These are phyloP conservation scores for Fistulinella prunicolor DNA, from an alignment of 768 basidiomycete species.

Conservation along the genomic window DNA sequence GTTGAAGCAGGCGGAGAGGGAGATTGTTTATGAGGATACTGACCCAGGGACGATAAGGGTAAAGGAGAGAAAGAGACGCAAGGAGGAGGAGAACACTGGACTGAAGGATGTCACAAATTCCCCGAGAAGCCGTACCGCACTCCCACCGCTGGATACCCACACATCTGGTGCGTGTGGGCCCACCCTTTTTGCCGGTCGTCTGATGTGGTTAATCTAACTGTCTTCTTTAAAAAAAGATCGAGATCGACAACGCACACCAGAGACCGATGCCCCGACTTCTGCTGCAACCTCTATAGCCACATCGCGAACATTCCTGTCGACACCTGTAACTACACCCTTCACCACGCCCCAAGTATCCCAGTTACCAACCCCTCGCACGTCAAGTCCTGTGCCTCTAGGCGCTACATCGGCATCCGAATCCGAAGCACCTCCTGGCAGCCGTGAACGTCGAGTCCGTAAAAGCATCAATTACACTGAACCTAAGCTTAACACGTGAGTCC, in stretches of 20 bases:
- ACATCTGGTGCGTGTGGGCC: conserved; percentile 31
- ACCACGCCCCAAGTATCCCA: conserved; percentile 34
- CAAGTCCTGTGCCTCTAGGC: conserved; percentile 41
- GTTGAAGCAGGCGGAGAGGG: conserved; percentile 18
- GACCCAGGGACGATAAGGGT: conserved; percentile 25
- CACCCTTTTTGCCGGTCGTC: neutral
- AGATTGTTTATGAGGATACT: conserved; percentile 20
- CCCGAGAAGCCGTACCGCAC: conserved; percentile 36
- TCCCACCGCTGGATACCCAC: conserved; percentile 37
- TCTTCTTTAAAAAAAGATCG: conserved; percentile 26
- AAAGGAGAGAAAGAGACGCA: conserved; percentile 42
- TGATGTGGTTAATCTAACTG: conserved; percentile 14
- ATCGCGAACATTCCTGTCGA: conserved; percentile 41
- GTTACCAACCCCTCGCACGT: conserved; percentile 50
- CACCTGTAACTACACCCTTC: conserved; percentile 43
- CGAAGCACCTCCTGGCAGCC: conserved; percentile 30
- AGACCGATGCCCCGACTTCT: conserved; percentile 36
- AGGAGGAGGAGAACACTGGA: conserved; percentile 35
- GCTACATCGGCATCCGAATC: conserved; percentile 34
- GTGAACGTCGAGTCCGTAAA: conserved; percentile 62
- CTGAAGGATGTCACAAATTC: conserved; percentile 68
- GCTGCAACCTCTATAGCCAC: conserved; percentile 34
- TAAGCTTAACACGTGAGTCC: conserved; percentile 78
- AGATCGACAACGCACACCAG: conserved; percentile 36
- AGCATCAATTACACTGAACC: conserved; percentile 87